A percentile compares a stretch with the other conserved stretches of the same genome.
These are phyloP conservation scores for Calonectria pseudoturangicola DNA, from an alignment of 2,329 filamentous ascomycete genomes.

Conservation along the genomic window DNA sequence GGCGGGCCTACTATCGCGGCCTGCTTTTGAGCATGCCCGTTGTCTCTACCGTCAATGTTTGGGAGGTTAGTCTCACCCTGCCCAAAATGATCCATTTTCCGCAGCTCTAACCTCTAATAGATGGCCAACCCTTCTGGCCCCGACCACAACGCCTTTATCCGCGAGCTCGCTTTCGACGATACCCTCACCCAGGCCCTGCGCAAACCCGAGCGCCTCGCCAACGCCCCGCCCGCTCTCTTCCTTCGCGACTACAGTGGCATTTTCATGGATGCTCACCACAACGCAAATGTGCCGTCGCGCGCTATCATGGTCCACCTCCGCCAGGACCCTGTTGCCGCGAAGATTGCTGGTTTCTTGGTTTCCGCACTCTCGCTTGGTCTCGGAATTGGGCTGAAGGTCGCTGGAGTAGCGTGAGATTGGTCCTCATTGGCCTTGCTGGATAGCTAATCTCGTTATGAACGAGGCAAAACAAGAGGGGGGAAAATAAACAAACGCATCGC, in stretches of 20 bases:
- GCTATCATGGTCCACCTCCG: slow-evolving; percentile 11
- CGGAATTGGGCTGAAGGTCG: background rate
- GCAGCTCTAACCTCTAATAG: background rate
- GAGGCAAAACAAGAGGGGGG: too few relatives aligned
- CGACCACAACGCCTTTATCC: background rate
- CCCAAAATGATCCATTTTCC: background rate
- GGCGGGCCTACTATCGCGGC: slow-evolving; percentile 11
- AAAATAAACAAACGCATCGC: too few relatives aligned
- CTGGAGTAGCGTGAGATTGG: background rate
- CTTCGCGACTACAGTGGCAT: background rate
- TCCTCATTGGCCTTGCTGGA: too few relatives aligned
- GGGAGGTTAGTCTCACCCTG: background rate
- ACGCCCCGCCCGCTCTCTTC: background rate
- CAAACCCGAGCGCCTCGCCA: background rate
- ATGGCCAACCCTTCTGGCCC: background rate
- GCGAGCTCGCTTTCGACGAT: background rate
- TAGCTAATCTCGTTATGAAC: too few relatives aligned
- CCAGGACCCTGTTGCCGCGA: slow-evolving; percentile 9
- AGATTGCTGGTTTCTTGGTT: background rate
- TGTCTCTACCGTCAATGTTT: slow-evolving; percentile 10
- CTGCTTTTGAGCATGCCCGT: slow-evolving; percentile 7
- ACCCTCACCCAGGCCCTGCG: background rate
- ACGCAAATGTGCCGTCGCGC: background rate
- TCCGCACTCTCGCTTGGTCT: background rate
- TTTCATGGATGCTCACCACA: background rate